Percentiles rank a stretch among this genome's conserved stretches.
Evolutionary conservation across 805 yeast species (phyloP).

Genomic region (Kregervanrija delftensis): DNA sequence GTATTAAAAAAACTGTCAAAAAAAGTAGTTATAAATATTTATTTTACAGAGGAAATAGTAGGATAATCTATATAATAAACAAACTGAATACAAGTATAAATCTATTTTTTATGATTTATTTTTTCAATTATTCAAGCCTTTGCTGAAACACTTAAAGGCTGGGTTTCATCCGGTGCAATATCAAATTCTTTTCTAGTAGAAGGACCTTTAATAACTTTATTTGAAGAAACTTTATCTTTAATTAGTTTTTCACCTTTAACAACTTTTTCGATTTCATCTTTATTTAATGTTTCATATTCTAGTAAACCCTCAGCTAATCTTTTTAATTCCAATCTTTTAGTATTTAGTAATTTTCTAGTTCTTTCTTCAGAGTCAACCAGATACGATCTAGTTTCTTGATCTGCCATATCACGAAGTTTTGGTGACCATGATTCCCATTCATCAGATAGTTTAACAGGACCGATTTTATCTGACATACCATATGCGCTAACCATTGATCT

Average conservation of each 20-base stretch:
- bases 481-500: slow-evolving; percentile 94
- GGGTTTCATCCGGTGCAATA: slow-evolving; percentile 27
- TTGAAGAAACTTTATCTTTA: slow-evolving; percentile 63
- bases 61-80: neutral
- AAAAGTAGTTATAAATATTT: too few species aligned
- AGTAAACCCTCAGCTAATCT: slow-evolving; percentile 88
- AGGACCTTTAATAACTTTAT: slow-evolving; percentile 58
- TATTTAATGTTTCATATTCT: slow-evolving; percentile 91
- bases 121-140: slow-evolving; percentile 5
- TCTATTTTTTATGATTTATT: neutral
- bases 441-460: slow-evolving; percentile 85
- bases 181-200: slow-evolving; percentile 27
- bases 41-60: neutral
- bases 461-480: slow-evolving; percentile 93
- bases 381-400: slow-evolving; percentile 77
- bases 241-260: slow-evolving; percentile 72
- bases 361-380: slow-evolving; percentile 73
- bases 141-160: slow-evolving; percentile 21
- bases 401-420: slow-evolving; percentile 81
- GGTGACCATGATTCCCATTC: slow-evolving; percentile 96
- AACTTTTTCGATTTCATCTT: slow-evolving; percentile 82
- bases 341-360: slow-evolving; percentile 60
- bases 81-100: neutral
- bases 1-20: too few species aligned
- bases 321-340: slow-evolving; percentile 62